Conservation (phyloP, 140 eudicot genomes). For the Erigeron philadelphicus region DNA sequence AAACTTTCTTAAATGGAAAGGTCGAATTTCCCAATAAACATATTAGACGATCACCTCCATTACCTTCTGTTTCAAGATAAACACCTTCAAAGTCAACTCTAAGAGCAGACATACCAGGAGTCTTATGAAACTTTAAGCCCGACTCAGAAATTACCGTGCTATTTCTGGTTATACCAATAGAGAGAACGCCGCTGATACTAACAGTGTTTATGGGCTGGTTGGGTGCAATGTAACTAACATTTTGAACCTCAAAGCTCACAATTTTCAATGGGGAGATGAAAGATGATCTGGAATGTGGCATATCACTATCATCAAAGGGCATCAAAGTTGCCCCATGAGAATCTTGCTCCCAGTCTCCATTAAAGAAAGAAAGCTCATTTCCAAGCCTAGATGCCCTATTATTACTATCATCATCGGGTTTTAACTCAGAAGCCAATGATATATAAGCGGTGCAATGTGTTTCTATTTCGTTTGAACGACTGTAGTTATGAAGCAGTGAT, state of each 20-base stretch:
- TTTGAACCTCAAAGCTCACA: constrained; percentile 41
- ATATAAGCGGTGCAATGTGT: constrained; percentile 28
- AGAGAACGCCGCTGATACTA: constrained; percentile 28
- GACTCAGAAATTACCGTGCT: constrained; percentile 16
- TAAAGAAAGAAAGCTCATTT: constrained; percentile 36
- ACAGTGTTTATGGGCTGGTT: constrained; percentile 27
- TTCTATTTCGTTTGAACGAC: constrained; percentile 28
- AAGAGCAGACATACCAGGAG: constrained; percentile 40
- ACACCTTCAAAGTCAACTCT: constrained; percentile 38
- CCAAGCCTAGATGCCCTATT: constrained; percentile 6
- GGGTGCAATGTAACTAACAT: constrained; percentile 17
- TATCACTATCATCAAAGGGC: constrained; percentile 46
- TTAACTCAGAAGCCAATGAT: constrained; percentile 36
- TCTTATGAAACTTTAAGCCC: constrained; percentile 21
- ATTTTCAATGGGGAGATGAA: constrained; percentile 32
- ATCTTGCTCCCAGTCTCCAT: constrained; percentile 48
- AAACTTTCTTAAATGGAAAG: constrained; percentile 31
- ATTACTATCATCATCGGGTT: constrained; percentile 12
- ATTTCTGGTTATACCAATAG: constrained; percentile 38
- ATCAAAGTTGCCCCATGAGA: constrained; percentile 32
- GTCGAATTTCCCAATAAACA: constrained; percentile 45
- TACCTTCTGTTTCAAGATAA: constrained; percentile 32
- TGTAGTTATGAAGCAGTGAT: constrained; percentile 22
- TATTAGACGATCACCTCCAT: constrained; percentile 25
- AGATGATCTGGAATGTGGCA: constrained; percentile 19